phyloP scores from a whole-genome alignment of 768 basidiomycete species.

The Phaeolepiota aurea region DNA sequence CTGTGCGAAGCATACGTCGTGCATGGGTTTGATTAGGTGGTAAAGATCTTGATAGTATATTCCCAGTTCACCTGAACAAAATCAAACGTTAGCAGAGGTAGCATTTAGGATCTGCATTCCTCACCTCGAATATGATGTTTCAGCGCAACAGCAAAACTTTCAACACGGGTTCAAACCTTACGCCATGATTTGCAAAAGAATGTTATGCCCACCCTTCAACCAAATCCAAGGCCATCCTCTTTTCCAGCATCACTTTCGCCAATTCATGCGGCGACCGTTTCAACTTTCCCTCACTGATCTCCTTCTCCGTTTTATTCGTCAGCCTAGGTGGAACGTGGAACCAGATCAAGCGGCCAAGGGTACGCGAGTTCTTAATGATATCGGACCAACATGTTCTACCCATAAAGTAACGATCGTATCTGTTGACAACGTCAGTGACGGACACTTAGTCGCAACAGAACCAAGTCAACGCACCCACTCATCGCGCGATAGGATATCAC shows the following conservation, averaged over 20 bases:
- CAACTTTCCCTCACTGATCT: constrained; percentile 19
- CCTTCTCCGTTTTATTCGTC: constrained; percentile 28
- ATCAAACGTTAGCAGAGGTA: neutral
- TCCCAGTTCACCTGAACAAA: constrained; percentile 40
- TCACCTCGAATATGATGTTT: constrained; percentile 57
- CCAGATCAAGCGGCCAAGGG: constrained; percentile 49
- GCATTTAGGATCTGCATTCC: too few species aligned
- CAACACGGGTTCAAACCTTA: neutral
- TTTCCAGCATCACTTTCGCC: constrained; percentile 50
- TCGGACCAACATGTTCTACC: constrained; percentile 50
- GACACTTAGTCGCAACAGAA: too few species aligned
- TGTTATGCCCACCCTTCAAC: constrained; percentile 38
- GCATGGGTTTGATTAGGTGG: constrained; percentile 45
- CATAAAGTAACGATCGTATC: constrained; percentile 61
- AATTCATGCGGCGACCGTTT: constrained; percentile 31
- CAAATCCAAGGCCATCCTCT: constrained; percentile 49
- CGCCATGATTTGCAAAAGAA: neutral
- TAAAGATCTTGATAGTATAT: constrained; percentile 60
- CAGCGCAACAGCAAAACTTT: constrained; percentile 29
- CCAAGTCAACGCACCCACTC: constrained; percentile 46
- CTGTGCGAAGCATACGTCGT: constrained; percentile 32
- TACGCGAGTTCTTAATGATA: constrained; percentile 40
- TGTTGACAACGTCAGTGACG: too few species aligned
- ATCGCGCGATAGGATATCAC: constrained; percentile 60
- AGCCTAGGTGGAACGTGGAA: constrained; percentile 49